Conservation (phyloP, 148 eudicot genomes). For the Dysphania ambrosioides region DNA sequence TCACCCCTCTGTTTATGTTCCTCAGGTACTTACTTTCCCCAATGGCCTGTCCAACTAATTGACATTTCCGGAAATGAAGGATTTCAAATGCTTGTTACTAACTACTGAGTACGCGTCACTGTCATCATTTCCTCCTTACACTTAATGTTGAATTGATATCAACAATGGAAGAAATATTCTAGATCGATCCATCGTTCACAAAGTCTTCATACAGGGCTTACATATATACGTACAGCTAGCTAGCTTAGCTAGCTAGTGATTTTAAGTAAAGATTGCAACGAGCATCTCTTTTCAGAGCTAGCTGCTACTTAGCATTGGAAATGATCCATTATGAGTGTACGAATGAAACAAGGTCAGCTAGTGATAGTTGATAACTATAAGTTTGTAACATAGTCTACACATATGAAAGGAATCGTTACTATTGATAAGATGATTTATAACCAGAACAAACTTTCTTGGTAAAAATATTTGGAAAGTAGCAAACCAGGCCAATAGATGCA, state of each 20-base stretch:
- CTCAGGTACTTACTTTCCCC: neutral
- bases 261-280: neutral
- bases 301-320: no score
- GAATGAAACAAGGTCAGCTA: neutral
- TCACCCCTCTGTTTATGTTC: neutral
- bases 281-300: neutral
- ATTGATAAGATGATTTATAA: neutral
- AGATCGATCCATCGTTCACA: neutral
- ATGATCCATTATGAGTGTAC: neutral
- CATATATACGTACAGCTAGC: neutral
- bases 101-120: neutral
- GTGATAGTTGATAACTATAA: neutral
- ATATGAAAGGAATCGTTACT: neutral
- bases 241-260: no score
- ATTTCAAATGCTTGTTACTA: neutral
- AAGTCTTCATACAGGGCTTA: neutral
- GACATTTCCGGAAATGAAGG: neutral
- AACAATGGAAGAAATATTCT: conserved; percentile 8
- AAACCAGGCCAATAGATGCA: neutral
- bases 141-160: neutral
- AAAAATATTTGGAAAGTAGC: no score
- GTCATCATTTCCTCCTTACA: neutral
- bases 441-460: neutral
- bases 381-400: neutral
- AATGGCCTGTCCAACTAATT: conserved; percentile 9